Conservation (phyloP, 495 filamentous ascomycete genomes). For the Penicillium samsonianum region DNA sequence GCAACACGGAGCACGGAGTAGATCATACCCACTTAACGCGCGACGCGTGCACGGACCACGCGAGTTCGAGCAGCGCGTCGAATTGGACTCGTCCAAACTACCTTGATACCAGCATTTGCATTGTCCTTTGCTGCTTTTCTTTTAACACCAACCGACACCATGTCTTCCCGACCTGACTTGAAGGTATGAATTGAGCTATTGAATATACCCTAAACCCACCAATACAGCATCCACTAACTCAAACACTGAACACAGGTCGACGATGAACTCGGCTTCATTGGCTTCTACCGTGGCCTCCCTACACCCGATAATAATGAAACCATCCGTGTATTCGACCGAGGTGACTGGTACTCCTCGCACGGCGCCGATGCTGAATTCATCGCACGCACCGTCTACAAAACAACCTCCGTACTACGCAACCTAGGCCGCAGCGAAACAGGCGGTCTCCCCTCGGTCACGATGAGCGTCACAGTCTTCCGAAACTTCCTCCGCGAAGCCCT, state of each 20-base stretch:
- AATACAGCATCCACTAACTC: constrained; percentile 5
- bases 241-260: constrained; percentile 63
- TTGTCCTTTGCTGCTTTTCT: constrained; percentile 10
- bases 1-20: not conserved
- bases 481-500: constrained; percentile 95
- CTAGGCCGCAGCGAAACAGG: constrained; percentile 79
- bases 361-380: constrained; percentile 92
- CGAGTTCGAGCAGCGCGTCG: constrained; percentile 27
- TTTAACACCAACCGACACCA: constrained; percentile 42
- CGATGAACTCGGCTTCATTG: constrained; percentile 94
- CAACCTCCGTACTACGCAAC: constrained; percentile 89
- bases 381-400: constrained; percentile 93
- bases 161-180: constrained; percentile 89
- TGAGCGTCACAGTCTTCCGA: constrained; percentile 90
- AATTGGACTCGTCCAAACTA: constrained; percentile 19
- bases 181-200: constrained; percentile 56
- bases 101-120: constrained; percentile 5
- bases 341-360: constrained; percentile 94
- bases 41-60: constrained; percentile 46
- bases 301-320: constrained; percentile 59
- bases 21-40: constrained; percentile 31
- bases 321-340: constrained; percentile 88
- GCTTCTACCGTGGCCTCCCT: constrained; percentile 83
- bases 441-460: constrained; percentile 86
- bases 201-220: not conserved